Percentiles rank a stretch among this genome's conserved stretches.
Evolutionary conservation across 2,329 filamentous ascomycete genomes (phyloP).

Genomic region (Penicillium psychrosexuale): DNA sequence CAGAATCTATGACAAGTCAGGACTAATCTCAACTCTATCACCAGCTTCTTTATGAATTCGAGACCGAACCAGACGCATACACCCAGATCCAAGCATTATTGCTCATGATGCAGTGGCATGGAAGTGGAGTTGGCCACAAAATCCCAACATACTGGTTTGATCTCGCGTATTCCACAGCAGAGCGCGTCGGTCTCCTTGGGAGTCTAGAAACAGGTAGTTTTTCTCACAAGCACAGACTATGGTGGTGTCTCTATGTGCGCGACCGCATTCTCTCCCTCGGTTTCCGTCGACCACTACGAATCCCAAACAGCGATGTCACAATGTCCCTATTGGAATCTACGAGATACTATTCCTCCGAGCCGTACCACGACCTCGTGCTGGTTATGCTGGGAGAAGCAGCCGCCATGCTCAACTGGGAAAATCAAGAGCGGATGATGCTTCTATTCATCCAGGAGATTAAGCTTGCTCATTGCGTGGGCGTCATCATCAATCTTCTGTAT

Average conservation of each 20-base stretch:
- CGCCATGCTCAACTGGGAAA: conserved; percentile 7
- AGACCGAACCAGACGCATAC: conserved; percentile 10
- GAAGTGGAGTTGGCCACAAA: conserved; percentile 8
- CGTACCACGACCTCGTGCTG: neutral
- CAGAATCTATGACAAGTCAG: too few relatives aligned
- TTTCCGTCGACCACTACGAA: conserved; percentile 6
- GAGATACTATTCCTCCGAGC: conserved; percentile 8
- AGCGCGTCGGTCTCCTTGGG: conserved; percentile 7
- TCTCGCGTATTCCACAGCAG: conserved; percentile 14
- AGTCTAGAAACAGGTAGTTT: conserved; percentile 7
- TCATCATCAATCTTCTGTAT: conserved; percentile 3
- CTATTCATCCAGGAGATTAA: conserved; percentile 8
- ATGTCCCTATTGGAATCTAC: conserved; percentile 7
- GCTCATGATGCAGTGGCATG: conserved; percentile 16
- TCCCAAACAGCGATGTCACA: conserved; percentile 6
- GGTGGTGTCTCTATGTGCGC: conserved; percentile 16
- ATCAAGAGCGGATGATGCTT: conserved; percentile 9
- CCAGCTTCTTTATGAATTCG: conserved; percentile 13
- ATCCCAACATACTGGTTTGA: conserved; percentile 14
- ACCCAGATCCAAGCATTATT: conserved; percentile 13
- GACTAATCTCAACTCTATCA: neutral
- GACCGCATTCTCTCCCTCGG: conserved; percentile 11
- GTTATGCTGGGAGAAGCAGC: conserved; percentile 6
- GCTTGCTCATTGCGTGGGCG: conserved; percentile 2
- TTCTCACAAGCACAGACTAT: conserved; percentile 8